Conservation (phyloP, 148 eudicot species). For the Chenopodium suecicum region DNA sequence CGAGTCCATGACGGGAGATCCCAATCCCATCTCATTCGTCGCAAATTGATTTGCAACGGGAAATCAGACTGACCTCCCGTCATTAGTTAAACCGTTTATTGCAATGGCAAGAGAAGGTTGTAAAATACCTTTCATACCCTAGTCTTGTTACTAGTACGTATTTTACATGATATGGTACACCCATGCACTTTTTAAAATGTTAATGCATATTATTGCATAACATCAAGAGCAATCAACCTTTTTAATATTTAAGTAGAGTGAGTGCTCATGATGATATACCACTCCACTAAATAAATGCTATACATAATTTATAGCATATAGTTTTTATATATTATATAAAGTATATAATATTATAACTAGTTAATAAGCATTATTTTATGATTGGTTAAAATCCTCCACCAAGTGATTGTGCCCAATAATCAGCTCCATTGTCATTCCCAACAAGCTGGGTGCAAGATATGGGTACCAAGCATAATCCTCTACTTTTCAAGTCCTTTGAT, state of each 20-base stretch:
- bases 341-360: neutral
- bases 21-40: too few relatives aligned
- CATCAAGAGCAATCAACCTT: slow-evolving; percentile 54
- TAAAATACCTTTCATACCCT: neutral
- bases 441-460: slow-evolving; percentile 56
- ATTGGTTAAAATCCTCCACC: slow-evolving; percentile 52
- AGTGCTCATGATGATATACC: slow-evolving; percentile 54
- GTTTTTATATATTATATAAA: neutral
- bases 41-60: too few relatives aligned
- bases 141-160: neutral
- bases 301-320: slow-evolving; percentile 18
- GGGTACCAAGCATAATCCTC: slow-evolving; percentile 80
- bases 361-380: neutral
- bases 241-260: slow-evolving; percentile 27
- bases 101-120: neutral
- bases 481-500: slow-evolving; percentile 59
- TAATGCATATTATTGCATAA: slow-evolving; percentile 15
- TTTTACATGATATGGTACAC: neutral
- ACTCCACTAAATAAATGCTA: slow-evolving; percentile 20
- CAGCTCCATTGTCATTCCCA: slow-evolving; percentile 66
- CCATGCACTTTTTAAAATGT: neutral
- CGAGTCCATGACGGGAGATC: too few relatives aligned
- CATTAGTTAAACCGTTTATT: neutral
- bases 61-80: too few relatives aligned
- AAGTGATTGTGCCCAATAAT: slow-evolving; percentile 68